Evolutionary conservation across 768 basidiomycete genomes (phyloP).

Genomic region (Suillus bovinus): DNA sequence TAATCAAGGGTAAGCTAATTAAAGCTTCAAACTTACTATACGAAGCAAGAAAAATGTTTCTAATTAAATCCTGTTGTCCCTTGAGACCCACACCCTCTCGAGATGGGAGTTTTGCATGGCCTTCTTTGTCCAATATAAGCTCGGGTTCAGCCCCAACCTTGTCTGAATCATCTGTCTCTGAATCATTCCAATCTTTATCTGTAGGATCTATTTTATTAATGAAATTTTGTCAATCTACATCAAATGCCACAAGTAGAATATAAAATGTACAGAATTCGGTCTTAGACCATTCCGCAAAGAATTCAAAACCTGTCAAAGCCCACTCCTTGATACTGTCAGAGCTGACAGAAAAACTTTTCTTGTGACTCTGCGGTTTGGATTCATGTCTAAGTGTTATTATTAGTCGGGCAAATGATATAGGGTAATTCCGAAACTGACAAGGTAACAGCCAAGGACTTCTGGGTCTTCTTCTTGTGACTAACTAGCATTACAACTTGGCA

Average conservation of each 20-base stretch:
- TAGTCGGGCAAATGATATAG: not conserved
- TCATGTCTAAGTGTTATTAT: not conserved
- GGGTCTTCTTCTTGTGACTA: not conserved
- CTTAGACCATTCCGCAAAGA: not conserved
- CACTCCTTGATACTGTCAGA: not conserved
- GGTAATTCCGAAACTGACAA: not conserved
- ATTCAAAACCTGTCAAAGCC: not conserved
- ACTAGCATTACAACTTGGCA: not conserved
- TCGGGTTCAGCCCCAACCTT: not conserved
- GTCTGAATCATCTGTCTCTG: not conserved
- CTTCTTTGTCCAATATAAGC: not conserved
- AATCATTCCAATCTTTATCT: not conserved
- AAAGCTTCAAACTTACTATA: constrained; percentile 1
- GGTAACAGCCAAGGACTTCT: not conserved
- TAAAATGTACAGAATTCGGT: not conserved
- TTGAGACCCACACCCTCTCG: not conserved
- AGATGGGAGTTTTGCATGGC: constrained; percentile 3
- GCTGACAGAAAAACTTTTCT: not conserved
- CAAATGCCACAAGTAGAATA: not conserved
- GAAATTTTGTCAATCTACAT: not conserved
- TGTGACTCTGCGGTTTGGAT: not conserved
- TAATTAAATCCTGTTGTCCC: constrained; percentile 1
- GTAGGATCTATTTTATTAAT: not conserved
- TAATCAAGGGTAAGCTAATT: not conserved
- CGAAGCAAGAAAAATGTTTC: not conserved